Base-by-base conservation (phyloP, 768 basidiomycete species). In the Hydnomerulius pinastri region DNA sequence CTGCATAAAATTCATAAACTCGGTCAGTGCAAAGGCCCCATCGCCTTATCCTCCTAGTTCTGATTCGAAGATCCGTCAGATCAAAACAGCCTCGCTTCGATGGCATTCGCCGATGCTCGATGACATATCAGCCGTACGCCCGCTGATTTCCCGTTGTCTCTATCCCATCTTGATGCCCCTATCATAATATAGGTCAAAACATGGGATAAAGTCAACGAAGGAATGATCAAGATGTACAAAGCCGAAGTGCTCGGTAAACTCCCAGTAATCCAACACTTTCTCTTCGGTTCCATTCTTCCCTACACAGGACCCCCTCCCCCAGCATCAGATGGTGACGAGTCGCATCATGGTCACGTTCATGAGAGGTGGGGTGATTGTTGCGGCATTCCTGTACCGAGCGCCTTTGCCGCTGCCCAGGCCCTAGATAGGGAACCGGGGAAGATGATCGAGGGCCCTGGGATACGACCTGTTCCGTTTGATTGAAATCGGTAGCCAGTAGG, bases 61-160 rank as follows among this genome's bases (percentile, higher is more conserved):
- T 23, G 0, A n/a, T n/a, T n/a, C n/a, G n/a, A 32, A 25, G 6
- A 1, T 41, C 12, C 17, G 24, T 23, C 54, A 95, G 91, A 92
- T 98, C 57, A 98, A 98, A 66, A 92, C 94, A 0, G 94, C 95
- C 0, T 94, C 94, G 0, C 77, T 98, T 1, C 80, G 93, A 44
- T 99, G 96, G 96, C 96, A 99, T 71, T 97, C 93, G 0, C 96
- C 96, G 1, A 98, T 99, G 96, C 81, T 99, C 6, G 92, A 98
- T 67, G 96, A 98, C 63, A 98, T 98, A 48, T 95, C 93, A 1
- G 92, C 87, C 0, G 93, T 71, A 53, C 35, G 76, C 60, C 7
- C 8, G 4, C 6, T 10, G 6, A 1, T 48, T 46, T 43, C 23
- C 32, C 18, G 12, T 15, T 21, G 35, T 41, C 23, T 10, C 46